Evolutionary conservation across 2,329 filamentous ascomycete species (phyloP).

Genomic region (Rhinocladiella similis): DNA sequence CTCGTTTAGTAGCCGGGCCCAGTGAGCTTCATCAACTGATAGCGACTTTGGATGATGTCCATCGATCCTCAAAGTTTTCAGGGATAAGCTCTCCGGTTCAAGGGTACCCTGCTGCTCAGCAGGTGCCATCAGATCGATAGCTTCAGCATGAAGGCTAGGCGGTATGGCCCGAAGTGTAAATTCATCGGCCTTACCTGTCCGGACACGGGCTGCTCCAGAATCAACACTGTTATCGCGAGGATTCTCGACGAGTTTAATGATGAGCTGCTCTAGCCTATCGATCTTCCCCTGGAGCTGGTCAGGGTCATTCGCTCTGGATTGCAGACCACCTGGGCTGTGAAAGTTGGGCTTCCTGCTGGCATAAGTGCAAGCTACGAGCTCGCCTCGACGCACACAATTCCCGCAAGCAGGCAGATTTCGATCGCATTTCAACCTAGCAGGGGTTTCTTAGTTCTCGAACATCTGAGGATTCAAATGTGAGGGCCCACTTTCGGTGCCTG

Average conservation of each 20-base stretch:
- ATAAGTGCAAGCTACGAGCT: conserved; percentile 80
- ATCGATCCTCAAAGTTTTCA: too few species aligned
- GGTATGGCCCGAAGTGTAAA: conserved; percentile 21
- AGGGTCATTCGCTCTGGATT: conserved; percentile 78
- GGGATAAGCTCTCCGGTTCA: too few species aligned
- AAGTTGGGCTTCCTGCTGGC: conserved; percentile 70
- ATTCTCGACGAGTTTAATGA: conserved; percentile 89
- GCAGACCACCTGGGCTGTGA: conserved; percentile 43
- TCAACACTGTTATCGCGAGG: conserved; percentile 61
- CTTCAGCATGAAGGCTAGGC: too few species aligned
- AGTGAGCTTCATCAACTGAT: conserved; percentile 82
- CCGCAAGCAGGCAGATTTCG: conserved; percentile 78
- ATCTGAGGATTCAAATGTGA: not conserved
- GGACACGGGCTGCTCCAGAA: conserved; percentile 13
- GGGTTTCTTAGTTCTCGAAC: not conserved
- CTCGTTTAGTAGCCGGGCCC: conserved; percentile 76
- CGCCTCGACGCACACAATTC: conserved; percentile 87
- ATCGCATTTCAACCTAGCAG: conserved; percentile 75
- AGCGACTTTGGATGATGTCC: conserved; percentile 68
- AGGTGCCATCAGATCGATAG: too few species aligned
- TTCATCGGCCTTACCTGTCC: too few species aligned
- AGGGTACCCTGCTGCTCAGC: too few species aligned
- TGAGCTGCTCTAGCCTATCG: conserved; percentile 86
- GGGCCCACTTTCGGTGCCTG: conserved; percentile 70
- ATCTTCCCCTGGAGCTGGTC: conserved; percentile 73